phyloP scores from a whole-genome alignment of 176 grass and related monocot species.

The Ensete glaucum region DNA sequence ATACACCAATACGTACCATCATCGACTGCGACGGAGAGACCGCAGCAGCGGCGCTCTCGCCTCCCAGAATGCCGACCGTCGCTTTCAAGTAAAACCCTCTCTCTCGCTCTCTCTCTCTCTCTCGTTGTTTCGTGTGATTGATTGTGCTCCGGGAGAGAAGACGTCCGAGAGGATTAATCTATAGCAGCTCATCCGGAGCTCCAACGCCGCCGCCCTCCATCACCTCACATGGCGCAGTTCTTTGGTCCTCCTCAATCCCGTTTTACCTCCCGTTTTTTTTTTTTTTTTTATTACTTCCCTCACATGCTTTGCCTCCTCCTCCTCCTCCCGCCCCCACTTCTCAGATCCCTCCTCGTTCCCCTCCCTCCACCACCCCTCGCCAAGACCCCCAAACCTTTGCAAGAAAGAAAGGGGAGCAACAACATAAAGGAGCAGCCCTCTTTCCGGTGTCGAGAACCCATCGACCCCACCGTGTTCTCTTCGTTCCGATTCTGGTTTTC shows the following conservation, averaged over 20 bases:
- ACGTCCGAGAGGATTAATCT: too few species aligned
- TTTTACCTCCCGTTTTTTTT: neutral
- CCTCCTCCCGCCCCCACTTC: neutral
- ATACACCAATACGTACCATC: neutral
- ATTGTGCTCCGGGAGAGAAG: too few species aligned
- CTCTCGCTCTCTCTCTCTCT: too few species aligned
- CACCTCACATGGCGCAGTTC: neutral
- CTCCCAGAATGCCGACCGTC: too few species aligned
- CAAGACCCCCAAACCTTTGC: neutral
- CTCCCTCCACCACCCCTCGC: neutral
- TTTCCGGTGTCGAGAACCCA: neutral
- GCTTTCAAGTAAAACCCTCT: too few species aligned
- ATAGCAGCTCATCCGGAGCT: neutral
- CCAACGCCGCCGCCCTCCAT: neutral
- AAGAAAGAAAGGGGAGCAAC: too few species aligned
- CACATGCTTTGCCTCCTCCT: neutral
- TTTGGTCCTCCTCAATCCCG: neutral
- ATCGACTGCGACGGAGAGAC: too few species aligned
- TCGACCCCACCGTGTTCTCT: too few species aligned
- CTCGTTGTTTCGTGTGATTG: too few species aligned
- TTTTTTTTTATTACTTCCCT: constrained; percentile 7
- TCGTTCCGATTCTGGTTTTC: too few species aligned
- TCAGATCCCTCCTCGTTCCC: neutral
- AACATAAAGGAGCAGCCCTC: neutral
- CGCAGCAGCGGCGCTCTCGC: too few species aligned